phyloP scores from a whole-genome alignment of 148 eudicot genomes.

The Rheum nobile region DNA sequence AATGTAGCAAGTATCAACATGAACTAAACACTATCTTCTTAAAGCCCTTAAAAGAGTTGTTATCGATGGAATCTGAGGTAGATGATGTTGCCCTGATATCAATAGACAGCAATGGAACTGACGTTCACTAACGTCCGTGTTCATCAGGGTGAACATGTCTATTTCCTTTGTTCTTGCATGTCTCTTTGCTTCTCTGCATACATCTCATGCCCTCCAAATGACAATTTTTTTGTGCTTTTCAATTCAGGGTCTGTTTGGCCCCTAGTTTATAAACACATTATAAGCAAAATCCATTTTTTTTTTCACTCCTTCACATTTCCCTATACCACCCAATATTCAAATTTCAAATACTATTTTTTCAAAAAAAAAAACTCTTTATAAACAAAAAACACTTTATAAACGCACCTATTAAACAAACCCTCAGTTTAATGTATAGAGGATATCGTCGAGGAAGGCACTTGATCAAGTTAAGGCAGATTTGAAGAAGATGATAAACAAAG shows the following conservation, averaged over 20 bases:
- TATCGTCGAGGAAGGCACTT: constrained; percentile 74
- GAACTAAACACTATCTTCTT: constrained; percentile 90
- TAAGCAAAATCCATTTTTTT: too few relatives aligned
- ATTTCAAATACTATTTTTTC: too few relatives aligned
- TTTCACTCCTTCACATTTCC: too few relatives aligned
- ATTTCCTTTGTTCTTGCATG: neutral
- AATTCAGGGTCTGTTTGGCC: too few relatives aligned
- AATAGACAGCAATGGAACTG: constrained; percentile 88
- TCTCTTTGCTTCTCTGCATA: neutral
- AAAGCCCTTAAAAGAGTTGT: constrained; percentile 72
- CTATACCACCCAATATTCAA: too few relatives aligned
- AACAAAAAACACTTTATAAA: too few relatives aligned
- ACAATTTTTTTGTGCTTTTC: neutral
- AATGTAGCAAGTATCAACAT: constrained; percentile 12
- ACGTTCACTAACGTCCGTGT: constrained; percentile 88
- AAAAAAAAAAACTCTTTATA: too few relatives aligned
- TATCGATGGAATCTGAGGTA: constrained; percentile 65
- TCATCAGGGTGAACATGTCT: constrained; percentile 90
- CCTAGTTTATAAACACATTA: too few relatives aligned
- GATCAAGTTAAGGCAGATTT: constrained; percentile 91
- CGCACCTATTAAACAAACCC: too few relatives aligned
- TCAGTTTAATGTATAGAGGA: constrained; percentile 88
- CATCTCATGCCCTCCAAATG: neutral
- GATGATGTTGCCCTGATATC: constrained; percentile 96
- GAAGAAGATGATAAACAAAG: constrained; percentile 53